phyloP scores from a whole-genome alignment of 768 basidiomycete species.

The Trametopsis cervina region DNA sequence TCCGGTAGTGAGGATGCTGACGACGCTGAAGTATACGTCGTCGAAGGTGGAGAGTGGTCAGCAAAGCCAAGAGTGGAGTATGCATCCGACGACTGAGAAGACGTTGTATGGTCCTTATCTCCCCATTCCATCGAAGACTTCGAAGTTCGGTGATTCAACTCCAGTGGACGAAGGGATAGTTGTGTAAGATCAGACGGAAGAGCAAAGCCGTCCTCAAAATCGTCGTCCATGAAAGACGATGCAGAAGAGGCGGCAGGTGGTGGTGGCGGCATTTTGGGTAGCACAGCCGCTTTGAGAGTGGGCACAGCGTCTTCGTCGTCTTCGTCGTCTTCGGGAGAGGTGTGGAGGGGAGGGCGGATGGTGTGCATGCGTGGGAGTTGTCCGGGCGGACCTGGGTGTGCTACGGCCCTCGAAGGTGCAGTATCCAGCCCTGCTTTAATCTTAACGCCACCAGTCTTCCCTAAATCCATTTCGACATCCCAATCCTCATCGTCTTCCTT shows the following conservation, averaged over 20 bases:
- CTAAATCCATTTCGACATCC: slow-evolving; percentile 73
- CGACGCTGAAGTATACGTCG: slow-evolving; percentile 60
- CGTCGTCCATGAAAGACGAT: slow-evolving; percentile 43
- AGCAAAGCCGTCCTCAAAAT: slow-evolving; percentile 79
- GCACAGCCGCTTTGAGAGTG: slow-evolving; percentile 68
- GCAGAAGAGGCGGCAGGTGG: slow-evolving; percentile 25
- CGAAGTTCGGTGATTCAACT: slow-evolving; percentile 70
- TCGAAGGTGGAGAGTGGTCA: slow-evolving; percentile 36
- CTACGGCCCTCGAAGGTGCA: slow-evolving; percentile 26
- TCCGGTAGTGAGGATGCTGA: slow-evolving; percentile 36
- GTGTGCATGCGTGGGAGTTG: slow-evolving; percentile 38
- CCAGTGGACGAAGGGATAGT: slow-evolving; percentile 74
- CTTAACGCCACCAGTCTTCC: slow-evolving; percentile 47
- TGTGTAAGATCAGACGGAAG: slow-evolving; percentile 75
- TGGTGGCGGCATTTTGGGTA: slow-evolving; percentile 23
- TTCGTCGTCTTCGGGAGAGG: slow-evolving; percentile 55
- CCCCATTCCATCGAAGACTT: slow-evolving; percentile 84
- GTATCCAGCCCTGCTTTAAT: slow-evolving; percentile 20
- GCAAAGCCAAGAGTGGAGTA: slow-evolving; percentile 74
- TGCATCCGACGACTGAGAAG: slow-evolving; percentile 79
- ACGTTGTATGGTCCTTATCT: slow-evolving; percentile 75
- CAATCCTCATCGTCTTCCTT: slow-evolving; percentile 71
- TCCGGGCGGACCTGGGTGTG: not conserved
- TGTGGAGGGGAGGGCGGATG: slow-evolving; percentile 58
- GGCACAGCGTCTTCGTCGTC: slow-evolving; percentile 80